Percentiles rank a stretch among this genome's conserved stretches.
Conservation (phyloP, 1,139 yeast genomes). For the Pneumocystis oryctolagi region DNA sequence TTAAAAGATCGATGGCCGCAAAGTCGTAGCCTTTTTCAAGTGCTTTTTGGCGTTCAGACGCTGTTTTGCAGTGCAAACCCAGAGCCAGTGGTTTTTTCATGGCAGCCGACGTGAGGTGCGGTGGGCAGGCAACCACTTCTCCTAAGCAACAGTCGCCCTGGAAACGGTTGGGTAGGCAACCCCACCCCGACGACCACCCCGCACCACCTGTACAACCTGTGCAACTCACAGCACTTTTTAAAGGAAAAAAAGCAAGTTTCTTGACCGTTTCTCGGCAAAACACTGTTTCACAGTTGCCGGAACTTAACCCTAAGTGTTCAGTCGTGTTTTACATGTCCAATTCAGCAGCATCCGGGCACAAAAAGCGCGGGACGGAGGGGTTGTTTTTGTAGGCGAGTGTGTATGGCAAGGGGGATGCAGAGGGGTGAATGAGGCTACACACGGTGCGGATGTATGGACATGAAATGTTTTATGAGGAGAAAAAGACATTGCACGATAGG, state of each 20-base stretch:
- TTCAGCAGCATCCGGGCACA: too few species aligned
- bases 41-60: not conserved
- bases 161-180: too few species aligned
- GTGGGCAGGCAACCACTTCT: too few species aligned
- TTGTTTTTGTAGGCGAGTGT: too few species aligned
- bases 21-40: not conserved
- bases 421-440: too few species aligned
- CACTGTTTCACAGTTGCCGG: not conserved
- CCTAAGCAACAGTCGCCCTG: too few species aligned
- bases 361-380: too few species aligned
- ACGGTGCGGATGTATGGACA: not conserved
- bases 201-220: too few species aligned
- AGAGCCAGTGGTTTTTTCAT: not conserved
- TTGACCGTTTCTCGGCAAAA: not conserved
- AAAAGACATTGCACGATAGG: not conserved
- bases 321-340: not conserved
- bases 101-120: too few species aligned
- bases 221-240: not conserved
- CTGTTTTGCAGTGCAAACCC: not conserved
- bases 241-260: not conserved
- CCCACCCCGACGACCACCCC: not conserved
- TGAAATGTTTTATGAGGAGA: not conserved
- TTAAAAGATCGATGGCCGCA: not conserved
- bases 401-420: too few species aligned
- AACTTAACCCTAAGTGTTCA: constrained; percentile 3